Base-by-base conservation (phyloP, 441 rosid species). In the Theobroma grandiflorum region DNA sequence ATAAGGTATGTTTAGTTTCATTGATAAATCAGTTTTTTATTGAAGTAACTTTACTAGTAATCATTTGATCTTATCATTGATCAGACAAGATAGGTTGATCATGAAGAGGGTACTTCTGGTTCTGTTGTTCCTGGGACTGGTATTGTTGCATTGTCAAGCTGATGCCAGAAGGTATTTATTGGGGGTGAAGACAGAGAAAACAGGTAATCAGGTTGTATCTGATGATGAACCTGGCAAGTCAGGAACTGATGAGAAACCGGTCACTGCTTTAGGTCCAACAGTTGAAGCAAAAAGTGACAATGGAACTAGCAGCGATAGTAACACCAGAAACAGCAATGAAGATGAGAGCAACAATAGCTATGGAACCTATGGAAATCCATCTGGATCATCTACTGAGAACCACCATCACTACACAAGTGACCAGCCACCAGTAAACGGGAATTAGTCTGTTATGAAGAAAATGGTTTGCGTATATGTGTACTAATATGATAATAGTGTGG, bases 311-410 rank as follows among this genome's bases (percentile, higher is more conserved):
- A 49, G 11, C 47, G n/a, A n/a, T n/a, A n/a, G n/a, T n/a, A n/a
- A n/a, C n/a, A n/a, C n/a, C n/a, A n/a, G n/a, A n/a, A n/a, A 10
- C 42, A 61, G 42, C 35, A 45, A 26, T 52, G 80, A 78, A 69
- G 87, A 81, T 49, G 84, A 81, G 38, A 15, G 50, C 3, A 81
- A 82, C 75, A 59, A 58, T 74, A 71, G 79, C 52, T 80, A 66
- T 43, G 79, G 68, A 42, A 69, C 42, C 38, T 81, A 79, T 47
- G 86, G 84, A n/a, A 79, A 74, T 67, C 80, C 82, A n/a, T 71
- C 83, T 35, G 83, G 85, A 66, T 81, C 87, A 70, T 74, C 84
- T 7, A 63, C 82, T 26, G 73, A 87, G 11, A 74, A 78, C 72
- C 85, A 82, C 26, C 89, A 79, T 40, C 42, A 33, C 55, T 82